Conservation (phyloP, 768 basidiomycete species). For the Pleurotus djamor region DNA sequence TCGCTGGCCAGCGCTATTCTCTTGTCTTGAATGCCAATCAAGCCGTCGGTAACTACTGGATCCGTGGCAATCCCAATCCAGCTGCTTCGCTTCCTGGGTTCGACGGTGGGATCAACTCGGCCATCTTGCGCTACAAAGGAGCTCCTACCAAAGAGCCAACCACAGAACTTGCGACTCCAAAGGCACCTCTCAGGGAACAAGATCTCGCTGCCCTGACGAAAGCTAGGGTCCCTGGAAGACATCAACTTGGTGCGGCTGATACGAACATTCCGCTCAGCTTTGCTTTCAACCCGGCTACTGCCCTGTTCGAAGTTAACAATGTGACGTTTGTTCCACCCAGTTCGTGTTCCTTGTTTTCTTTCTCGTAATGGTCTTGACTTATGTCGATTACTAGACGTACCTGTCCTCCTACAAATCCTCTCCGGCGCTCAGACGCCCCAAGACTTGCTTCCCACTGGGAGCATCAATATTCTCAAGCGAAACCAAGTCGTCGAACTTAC, state of each 20-base stretch:
- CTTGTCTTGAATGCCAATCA: conserved; percentile 35
- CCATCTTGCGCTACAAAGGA: conserved; percentile 39
- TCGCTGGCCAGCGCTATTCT: conserved; percentile 36
- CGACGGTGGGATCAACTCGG: conserved; percentile 33
- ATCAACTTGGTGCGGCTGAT: conserved; percentile 34
- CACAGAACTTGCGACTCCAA: conserved; percentile 12
- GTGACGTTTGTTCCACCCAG: neutral
- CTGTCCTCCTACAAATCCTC: conserved; percentile 13
- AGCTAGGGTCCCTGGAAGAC: conserved; percentile 26
- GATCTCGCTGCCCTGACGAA: conserved; percentile 24
- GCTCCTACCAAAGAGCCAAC: conserved; percentile 25
- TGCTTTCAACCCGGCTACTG: conserved; percentile 9
- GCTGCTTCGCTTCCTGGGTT: conserved; percentile 16
- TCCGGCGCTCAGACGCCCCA: conserved; percentile 19
- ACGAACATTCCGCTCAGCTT: conserved; percentile 24
- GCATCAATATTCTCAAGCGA: conserved; percentile 35
- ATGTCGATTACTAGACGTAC: conserved; percentile 22
- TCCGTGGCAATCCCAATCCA: conserved; percentile 25
- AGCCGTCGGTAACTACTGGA: conserved; percentile 39
- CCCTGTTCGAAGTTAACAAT: conserved; percentile 21
- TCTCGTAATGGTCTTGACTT: conserved; percentile 15
- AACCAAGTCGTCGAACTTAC: conserved; percentile 48
- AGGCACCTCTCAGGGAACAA: conserved; percentile 23
- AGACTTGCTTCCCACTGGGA: conserved; percentile 33
- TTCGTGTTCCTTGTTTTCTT: neutral